Percentiles rank a stretch among this genome's conserved stretches.
Conservation (phyloP, 192 early-diverging fungal species). For the Chytriomyces sp. region DNA sequence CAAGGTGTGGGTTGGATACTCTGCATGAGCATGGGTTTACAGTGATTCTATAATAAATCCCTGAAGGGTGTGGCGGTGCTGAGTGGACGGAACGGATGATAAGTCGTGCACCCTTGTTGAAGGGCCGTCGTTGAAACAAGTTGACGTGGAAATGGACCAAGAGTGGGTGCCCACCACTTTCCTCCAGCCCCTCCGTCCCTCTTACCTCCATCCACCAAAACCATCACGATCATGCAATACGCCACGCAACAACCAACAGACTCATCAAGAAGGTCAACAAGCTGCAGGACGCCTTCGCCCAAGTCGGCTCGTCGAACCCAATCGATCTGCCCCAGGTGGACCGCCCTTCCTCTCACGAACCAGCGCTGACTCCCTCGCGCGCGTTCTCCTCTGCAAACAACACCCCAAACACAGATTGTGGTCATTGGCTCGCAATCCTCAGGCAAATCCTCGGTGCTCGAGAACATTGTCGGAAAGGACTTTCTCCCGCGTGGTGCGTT, state of each 20-base stretch:
- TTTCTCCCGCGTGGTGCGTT: conserved; percentile 85
- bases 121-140: no score
- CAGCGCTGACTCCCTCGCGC: not conserved
- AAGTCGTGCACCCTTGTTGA: no score
- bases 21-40: conserved; percentile 11
- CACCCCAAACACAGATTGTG: conserved; percentile 46
- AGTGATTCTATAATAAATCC: conserved; percentile 12
- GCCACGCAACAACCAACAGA: not conserved
- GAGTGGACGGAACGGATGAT: no score
- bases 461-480: conserved; percentile 97
- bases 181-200: not conserved
- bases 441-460: conserved; percentile 96
- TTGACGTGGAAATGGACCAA: no score
- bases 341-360: not conserved
- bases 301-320: conserved; percentile 52
- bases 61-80: not conserved
- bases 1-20: conserved; percentile 56
- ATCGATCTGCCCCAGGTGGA: conserved; percentile 64
- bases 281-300: conserved; percentile 59
- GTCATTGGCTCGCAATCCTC: conserved; percentile 58
- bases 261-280: conserved; percentile 37
- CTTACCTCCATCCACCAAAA: not conserved
- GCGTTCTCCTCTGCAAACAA: no score
- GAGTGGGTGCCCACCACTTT: not conserved
- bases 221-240: not conserved